Base-by-base conservation (phyloP, 768 basidiomycete genomes). In the Podaxis sp. region DNA sequence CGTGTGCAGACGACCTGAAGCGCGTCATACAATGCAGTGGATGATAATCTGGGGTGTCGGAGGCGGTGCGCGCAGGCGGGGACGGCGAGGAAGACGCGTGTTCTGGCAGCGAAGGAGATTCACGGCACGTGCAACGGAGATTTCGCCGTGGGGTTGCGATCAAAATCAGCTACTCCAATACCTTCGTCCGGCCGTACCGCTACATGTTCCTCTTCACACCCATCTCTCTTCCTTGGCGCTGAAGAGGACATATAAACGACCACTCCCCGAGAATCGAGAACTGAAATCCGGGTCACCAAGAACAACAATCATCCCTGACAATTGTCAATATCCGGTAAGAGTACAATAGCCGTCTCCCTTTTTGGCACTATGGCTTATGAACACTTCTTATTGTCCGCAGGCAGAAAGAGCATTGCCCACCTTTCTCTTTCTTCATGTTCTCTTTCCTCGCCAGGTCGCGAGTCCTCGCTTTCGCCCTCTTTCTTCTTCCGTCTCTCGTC, bases 381-480 rank as follows among this genome's bases (percentile, higher is more conserved):
- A 39, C 42, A 13, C 26, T 63, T 56, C 54, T 63, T 63, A 63
- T 63, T 63, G 38, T 52, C 61, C 54, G 13, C 53, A 63, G 61
- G 38, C 55, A 28, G 54, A 63, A 42, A 63, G 54, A 62, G 54
- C 33, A 8, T 24, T 24, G 24, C 61, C 26, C 67, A 64, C 65
- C 61, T 53, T 63, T 63, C 68, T 69, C 57, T 76, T 72, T 75
- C 74, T 77, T 75, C 78, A 89, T 90, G 87, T 75, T 83, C 73
- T 82, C 79, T 74, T 73, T 74, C 69, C 85, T 90, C 88, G 89
- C 89, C 90, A 71, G 89, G 89, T 72, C 84, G 90, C 90, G 88
- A 86, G 84, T 76, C 68, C 65, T 77, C 67, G 68, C 80, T 65
- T 69, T 82, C 64, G 69, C 81, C 67, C 64, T 81, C 53, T 53